Evolutionary conservation across 106 monocot genomes (phyloP), one percentile per base, ranked within the genome.

Genomic region (Dendrobium catenatum): DNA sequence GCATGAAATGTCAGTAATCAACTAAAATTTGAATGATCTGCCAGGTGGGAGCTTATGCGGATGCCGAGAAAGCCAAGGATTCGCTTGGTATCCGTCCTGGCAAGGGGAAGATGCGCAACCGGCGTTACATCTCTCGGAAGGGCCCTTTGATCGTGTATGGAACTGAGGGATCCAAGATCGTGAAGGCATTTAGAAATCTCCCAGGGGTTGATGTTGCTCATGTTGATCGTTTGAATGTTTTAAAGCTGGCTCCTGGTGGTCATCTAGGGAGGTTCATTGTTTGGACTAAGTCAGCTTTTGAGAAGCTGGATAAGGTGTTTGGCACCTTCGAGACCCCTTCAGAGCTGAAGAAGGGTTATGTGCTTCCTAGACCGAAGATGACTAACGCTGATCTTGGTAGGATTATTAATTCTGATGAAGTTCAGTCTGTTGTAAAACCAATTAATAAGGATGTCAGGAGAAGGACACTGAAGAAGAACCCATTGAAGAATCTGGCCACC

Each of bases 221-320:
- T 31, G 96, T 93, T 2, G 93, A 93, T 47, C 88, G 96, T 22
- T 89, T 96, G 17, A 93, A 95, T 78, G 77, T 95, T 8, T 83
- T 92, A 19, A 90, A 95, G 81, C 87, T 95, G 3, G 95, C 92
- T 1, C 96, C 96, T 7, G 93, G 90, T 24, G 93, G 93, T 6
- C 93, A 90, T 80, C 75, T 93, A 15, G 93, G 90, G 20, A 67
- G 93, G 54, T 90, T 93, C 82, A 86, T 96, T 66, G 74, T 96
- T 56, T 96, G 95, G 95, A 93, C 93, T 31, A 91, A 86, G 76
- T 96, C 89, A 0, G 95, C 95, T 0, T 96, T 96, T 64, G 89
- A 96, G 87, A 93, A 91, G 88, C 85, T 96, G 4, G 95, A 96
- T 61, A 55, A 81, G 0, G 82, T 96, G 1, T 96, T 82, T 33